Conservation (phyloP, 306 rosid genomes). For the Trichosanthes cucumerina region DNA sequence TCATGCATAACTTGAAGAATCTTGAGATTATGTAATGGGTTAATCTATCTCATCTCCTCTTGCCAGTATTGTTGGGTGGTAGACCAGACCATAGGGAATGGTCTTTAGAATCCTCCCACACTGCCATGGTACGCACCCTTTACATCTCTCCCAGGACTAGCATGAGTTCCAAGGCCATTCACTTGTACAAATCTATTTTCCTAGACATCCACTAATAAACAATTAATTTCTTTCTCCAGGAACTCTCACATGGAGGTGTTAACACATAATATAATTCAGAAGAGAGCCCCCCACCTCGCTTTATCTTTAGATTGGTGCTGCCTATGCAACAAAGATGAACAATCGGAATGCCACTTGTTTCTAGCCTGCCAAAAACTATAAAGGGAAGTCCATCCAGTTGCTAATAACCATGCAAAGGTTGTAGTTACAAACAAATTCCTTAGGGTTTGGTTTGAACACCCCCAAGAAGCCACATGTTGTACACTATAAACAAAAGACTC, state of each 20-base stretch:
- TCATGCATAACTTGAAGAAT: not conserved
- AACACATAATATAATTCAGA: not conserved
- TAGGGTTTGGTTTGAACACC: not conserved
- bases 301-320: not conserved
- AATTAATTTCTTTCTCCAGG: not conserved
- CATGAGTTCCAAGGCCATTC: not conserved
- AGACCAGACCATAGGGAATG: too few species aligned
- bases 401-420: not conserved
- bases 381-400: not conserved
- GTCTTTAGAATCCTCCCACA: too few species aligned
- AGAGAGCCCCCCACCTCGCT: not conserved
- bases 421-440: not conserved
- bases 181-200: not conserved
- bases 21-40: too few species aligned
- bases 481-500: not conserved
- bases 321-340: not conserved
- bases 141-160: not conserved
- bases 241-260: not conserved
- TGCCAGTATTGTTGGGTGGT: too few species aligned
- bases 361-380: not conserved
- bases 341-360: not conserved
- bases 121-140: not conserved
- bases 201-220: not conserved
- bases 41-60: too few species aligned
- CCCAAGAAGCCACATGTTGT: not conserved